Conservation (phyloP, 1,139 yeast species). For the Ogataea hybrid region DNA sequence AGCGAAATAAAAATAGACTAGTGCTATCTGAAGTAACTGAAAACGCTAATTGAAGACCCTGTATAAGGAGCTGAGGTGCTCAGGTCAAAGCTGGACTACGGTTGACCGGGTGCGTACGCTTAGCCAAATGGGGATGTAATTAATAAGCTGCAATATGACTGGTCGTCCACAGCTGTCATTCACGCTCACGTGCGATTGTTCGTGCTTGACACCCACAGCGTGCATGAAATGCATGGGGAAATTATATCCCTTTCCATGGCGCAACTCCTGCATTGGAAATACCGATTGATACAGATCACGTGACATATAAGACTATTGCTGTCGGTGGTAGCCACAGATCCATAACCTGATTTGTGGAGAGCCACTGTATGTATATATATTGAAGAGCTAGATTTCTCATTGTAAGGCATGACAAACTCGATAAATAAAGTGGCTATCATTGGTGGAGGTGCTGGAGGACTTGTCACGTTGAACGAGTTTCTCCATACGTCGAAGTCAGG, state of each 20-base stretch:
- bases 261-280: too few species aligned
- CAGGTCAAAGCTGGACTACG: too few species aligned
- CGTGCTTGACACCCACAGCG: background rate
- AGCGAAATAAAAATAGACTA: too few species aligned
- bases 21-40: too few species aligned
- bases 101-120: too few species aligned
- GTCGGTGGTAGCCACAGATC: background rate
- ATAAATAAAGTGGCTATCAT: conserved; percentile 33
- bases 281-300: background rate
- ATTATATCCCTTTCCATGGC: background rate
- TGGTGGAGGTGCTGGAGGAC: conserved; percentile 42
- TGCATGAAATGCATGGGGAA: background rate
- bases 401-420: background rate
- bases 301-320: background rate
- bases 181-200: background rate
- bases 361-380: too few species aligned
- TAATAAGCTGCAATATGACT: too few species aligned
- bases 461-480: conserved; percentile 35
- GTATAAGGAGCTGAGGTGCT: too few species aligned
- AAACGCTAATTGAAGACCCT: too few species aligned
- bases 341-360: background rate
- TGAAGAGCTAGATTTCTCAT: background rate
- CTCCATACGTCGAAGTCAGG: conserved; percentile 34
- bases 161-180: too few species aligned
- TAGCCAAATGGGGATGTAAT: too few species aligned